Base-by-base conservation (phyloP, 441 rosid genomes). In the Gossypium laxum region DNA sequence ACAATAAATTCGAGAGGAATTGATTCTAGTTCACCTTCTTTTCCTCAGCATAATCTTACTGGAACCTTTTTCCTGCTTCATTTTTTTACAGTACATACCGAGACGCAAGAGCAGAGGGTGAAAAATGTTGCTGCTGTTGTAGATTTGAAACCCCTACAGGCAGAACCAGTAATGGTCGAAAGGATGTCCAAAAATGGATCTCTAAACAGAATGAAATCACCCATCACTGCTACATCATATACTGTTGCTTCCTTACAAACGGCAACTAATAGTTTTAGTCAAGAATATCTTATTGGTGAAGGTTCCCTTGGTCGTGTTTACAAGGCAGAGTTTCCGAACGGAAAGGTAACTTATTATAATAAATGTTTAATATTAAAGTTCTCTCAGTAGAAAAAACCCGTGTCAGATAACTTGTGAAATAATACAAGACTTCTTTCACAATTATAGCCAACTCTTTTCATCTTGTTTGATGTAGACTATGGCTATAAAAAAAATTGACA, bases 301-400 rank as follows among this genome's bases (percentile, higher is more conserved):
- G 99, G 99, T 67, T 95, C 98, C 68, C 78, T 92, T 22, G 99
- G 99, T 61, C 97, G 99, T 67, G 99, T 95, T 73, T 95, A 95
- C 81, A 85, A 70, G 78, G 99, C 89, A 67, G 97, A 90, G 74
- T 88, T 95, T 71, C 80, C 91, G 12, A 85, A 85, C 28, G 94
- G 96, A 76, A 91, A 88, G 96, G 99, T 91, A 80, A 76, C 61
- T 62, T 11, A 50, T 51, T 69, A 4, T 10, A 38, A 10, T 18
- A 51, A 50, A 18, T 28, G 38, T 50, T 48, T 32, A 51, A 48
- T 34, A 32, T 19, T 15, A 30, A 59, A 4, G 10, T 57, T 14
- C 22, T 38, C 15, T 15, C 8, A n/a, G 0, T 43, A 14, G 47
- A 57, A 12, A 11, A 8, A 10, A 38, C 56, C 47, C 21, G 17